Percentiles rank a stretch among this genome's conserved stretches.
Evolutionary conservation across 2,329 filamentous ascomycete genomes (phyloP).

Genomic region (Dothistroma septosporum): DNA sequence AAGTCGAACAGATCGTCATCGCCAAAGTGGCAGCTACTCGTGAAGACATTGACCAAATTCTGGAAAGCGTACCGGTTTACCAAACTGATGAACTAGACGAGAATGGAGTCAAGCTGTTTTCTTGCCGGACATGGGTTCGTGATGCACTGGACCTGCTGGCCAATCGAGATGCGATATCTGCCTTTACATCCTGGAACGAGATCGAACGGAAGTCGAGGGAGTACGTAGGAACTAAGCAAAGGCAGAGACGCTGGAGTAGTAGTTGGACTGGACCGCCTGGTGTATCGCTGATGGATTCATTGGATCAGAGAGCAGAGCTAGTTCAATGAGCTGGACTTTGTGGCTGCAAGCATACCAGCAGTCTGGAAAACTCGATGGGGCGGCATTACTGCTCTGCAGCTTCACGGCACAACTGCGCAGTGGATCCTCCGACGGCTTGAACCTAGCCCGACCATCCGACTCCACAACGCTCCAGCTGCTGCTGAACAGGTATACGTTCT

Average conservation of each 20-base stretch:
- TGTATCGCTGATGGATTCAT: slow-evolving; percentile 15
- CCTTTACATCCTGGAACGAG: slow-evolving; percentile 8
- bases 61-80: slow-evolving; percentile 11
- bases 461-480: too few species aligned
- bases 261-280: slow-evolving; percentile 1
- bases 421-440: too few species aligned
- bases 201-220: slow-evolving; percentile 8
- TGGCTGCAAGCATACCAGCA: too few species aligned
- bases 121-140: slow-evolving; percentile 14
- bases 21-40: slow-evolving; percentile 11
- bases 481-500: too few species aligned
- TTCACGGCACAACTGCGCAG: too few species aligned
- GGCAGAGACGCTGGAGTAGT: slow-evolving; percentile 12
- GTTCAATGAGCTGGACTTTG: slow-evolving; percentile 5
- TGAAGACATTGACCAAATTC: slow-evolving; percentile 2
- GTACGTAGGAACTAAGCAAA: slow-evolving; percentile 13
- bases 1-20: slow-evolving; percentile 9
- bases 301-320: slow-evolving; percentile 5
- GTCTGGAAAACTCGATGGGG: too few species aligned
- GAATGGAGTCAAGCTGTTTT: slow-evolving; percentile 5
- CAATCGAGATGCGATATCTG: slow-evolving; percentile 3
- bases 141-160: slow-evolving; percentile 8
- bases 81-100: slow-evolving; percentile 11
- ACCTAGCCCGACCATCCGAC: too few species aligned
- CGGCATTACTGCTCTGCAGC: too few species aligned